A percentile compares a stretch with the other conserved stretches of the same genome.
phyloP scores from a whole-genome alignment of 2,329 filamentous ascomycete genomes.

The Cercospora berteroae region DNA sequence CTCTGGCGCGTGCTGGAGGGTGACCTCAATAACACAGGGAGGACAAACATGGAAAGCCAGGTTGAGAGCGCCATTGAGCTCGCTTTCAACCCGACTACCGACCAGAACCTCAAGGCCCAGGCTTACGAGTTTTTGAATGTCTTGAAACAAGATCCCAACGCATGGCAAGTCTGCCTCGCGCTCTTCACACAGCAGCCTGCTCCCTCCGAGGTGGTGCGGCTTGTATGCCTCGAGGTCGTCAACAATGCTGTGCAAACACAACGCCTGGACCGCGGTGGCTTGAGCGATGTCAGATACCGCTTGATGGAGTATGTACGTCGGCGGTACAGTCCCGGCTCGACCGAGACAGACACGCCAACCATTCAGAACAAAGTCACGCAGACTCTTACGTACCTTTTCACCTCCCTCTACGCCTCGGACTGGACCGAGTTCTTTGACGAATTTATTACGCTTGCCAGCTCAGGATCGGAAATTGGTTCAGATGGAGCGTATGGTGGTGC shows the following conservation, averaged over 20 bases:
- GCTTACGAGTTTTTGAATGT: slow-evolving; percentile 78
- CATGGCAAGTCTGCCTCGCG: slow-evolving; percentile 83
- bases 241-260: slow-evolving; percentile 86
- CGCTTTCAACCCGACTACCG: slow-evolving; percentile 77
- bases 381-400: slow-evolving; percentile 91
- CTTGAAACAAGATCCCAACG: slow-evolving; percentile 75
- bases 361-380: slow-evolving; percentile 98
- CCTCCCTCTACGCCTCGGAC: slow-evolving; percentile 75
- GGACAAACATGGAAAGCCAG: slow-evolving; percentile 50
- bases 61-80: slow-evolving; percentile 95
- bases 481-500: slow-evolving; percentile 72
- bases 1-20: slow-evolving; percentile 9
- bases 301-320: slow-evolving; percentile 77
- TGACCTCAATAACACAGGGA: slow-evolving; percentile 2
- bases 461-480: slow-evolving; percentile 51
- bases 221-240: slow-evolving; percentile 87
- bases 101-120: slow-evolving; percentile 72
- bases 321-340: slow-evolving; percentile 61
- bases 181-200: slow-evolving; percentile 80
- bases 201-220: slow-evolving; percentile 77
- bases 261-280: slow-evolving; percentile 67
- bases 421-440: slow-evolving; percentile 94
- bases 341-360: slow-evolving; percentile 65
- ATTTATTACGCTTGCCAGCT: slow-evolving; percentile 70
- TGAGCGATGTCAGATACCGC: slow-evolving; percentile 74